A percentile compares a stretch with the other conserved stretches of the same genome.
These are phyloP conservation scores for Taiwanofungus camphoratus DNA, from an alignment of 1,284 basidiomycete species.

Conservation along the genomic window DNA sequence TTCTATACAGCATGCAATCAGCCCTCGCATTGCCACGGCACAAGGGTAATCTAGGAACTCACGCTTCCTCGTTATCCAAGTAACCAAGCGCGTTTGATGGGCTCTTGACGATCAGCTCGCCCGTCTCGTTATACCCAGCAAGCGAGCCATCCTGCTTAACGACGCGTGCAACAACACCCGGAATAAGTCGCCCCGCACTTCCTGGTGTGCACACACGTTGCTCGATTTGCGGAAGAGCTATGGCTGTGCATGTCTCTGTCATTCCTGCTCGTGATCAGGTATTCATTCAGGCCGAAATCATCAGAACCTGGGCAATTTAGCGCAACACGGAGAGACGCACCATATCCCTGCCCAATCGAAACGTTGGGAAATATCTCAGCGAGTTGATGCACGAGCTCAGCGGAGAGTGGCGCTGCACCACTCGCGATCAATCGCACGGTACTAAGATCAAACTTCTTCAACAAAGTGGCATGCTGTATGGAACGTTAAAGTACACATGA, in stretches of 20 bases:
- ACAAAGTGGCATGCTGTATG: constrained; percentile 49
- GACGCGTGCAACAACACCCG: constrained; percentile 10
- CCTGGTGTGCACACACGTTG: constrained; percentile 24
- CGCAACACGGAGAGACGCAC: constrained; percentile 21
- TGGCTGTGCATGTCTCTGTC: constrained; percentile 46
- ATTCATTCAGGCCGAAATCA: background rate
- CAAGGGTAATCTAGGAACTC: constrained; percentile 15
- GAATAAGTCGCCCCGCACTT: constrained; percentile 34
- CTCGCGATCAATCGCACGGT: constrained; percentile 48
- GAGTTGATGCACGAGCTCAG: constrained; percentile 50
- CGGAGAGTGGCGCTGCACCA: constrained; percentile 65
- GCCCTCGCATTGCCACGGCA: background rate
- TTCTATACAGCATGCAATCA: constrained; percentile 25
- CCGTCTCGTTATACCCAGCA: constrained; percentile 36
- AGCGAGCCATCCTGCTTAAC: constrained; percentile 30
- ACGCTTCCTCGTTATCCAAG: constrained; percentile 36
- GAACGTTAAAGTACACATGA: background rate
- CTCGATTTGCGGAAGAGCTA: constrained; percentile 26
- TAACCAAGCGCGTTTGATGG: constrained; percentile 38
- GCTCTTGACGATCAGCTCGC: constrained; percentile 38
- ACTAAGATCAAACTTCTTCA: constrained; percentile 57
- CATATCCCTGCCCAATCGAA: constrained; percentile 58
- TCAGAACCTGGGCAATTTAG: background rate
- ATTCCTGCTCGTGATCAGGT: constrained; percentile 22
- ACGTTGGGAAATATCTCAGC: constrained; percentile 46